phyloP scores from a whole-genome alignment of 768 basidiomycete genomes.

The Pholiota microspora region DNA sequence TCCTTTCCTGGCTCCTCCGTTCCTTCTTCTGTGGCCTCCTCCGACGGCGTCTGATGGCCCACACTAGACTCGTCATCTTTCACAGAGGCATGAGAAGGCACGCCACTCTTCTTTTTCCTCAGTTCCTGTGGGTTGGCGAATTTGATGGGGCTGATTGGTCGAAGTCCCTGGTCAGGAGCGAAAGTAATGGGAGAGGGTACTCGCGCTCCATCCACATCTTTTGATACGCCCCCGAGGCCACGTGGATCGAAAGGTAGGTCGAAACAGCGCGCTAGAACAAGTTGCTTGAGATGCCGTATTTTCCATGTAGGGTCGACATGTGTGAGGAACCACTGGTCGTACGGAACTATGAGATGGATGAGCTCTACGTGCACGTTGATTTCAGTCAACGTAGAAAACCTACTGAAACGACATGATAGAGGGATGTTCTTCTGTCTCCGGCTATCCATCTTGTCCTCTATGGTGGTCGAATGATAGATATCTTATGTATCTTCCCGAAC shows the following conservation, averaged over 20 bases:
- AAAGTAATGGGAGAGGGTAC: slow-evolving; percentile 72
- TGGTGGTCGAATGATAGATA: too few relatives aligned
- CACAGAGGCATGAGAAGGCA: not conserved
- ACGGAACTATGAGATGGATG: slow-evolving; percentile 43
- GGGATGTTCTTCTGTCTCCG: slow-evolving; percentile 27
- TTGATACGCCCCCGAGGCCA: slow-evolving; percentile 12
- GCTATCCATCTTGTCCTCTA: slow-evolving; percentile 4
- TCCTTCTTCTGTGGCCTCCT: not conserved
- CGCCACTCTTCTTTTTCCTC: slow-evolving; percentile 11
- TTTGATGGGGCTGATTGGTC: slow-evolving; percentile 42
- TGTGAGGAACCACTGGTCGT: slow-evolving; percentile 79
- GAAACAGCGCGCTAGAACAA: slow-evolving; percentile 58
- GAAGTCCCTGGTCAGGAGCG: slow-evolving; percentile 41
- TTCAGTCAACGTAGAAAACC: slow-evolving; percentile 20
- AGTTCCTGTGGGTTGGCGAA: slow-evolving; percentile 24
- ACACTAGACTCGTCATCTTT: not conserved
- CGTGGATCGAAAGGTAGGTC: slow-evolving; percentile 31
- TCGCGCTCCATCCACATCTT: slow-evolving; percentile 24
- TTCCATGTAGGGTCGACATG: slow-evolving; percentile 62
- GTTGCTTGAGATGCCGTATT: slow-evolving; percentile 60
- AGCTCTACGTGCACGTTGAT: not conserved
- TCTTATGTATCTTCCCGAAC: too few relatives aligned
- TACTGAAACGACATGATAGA: slow-evolving; percentile 58
- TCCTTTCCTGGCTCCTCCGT: slow-evolving; percentile 5
- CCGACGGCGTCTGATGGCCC: not conserved